Base-by-base conservation (phyloP, 345 rosid genomes). In the Rhodomyrtus tomentosa region DNA sequence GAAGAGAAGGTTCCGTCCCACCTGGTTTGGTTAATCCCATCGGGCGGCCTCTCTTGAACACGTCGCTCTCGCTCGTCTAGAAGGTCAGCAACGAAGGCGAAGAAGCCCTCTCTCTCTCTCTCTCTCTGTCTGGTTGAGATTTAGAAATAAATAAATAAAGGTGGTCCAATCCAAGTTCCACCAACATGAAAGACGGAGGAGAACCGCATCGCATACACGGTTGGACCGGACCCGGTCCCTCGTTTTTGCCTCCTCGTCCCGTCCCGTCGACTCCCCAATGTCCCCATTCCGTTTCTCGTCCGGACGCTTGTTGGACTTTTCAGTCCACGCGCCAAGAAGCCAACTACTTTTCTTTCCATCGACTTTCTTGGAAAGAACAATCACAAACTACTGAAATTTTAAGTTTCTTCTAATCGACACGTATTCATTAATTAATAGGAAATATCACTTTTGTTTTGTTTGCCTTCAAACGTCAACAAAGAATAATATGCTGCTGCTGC, bases 181-280 rank as follows among this genome's bases (percentile, higher is more conserved):
- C 48, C 48, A 48, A 48, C 50, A 45, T 7, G 1, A 45, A 45
- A 45, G 49, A 38, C 40, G 40, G 40, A 38, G 40, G 40, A 45
- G 48, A 45, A 8, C 48, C 48, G 48, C 48, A 7, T 45, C 49
- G 79, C 54, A 9, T 36, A 72, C 76, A 45, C 84, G 84, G 40
- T 56, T 55, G 38, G 84, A 82, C 42, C 42, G 45, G 45, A 42
- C 76, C 48, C 84, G 52, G 50, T 82, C 84, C 10, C 45, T 42
- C n/a, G n/a, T n/a, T n/a, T 42, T 42, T 42, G 45, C 45, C 45
- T 42, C 45, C 45, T 42, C 45, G 45, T 9, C 45, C 45, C 45
- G 45, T 42, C 8, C 8, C 45, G 48, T n/a, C n/a, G n/a, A n/a
- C n/a, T n/a, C n/a, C n/a, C n/a, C n/a, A n/a, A n/a, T n/a, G n/a